A percentile compares a stretch with the other conserved stretches of the same genome.
Conservation (phyloP, 768 basidiomycete genomes). For the Cyclocybe cylindracea region DNA sequence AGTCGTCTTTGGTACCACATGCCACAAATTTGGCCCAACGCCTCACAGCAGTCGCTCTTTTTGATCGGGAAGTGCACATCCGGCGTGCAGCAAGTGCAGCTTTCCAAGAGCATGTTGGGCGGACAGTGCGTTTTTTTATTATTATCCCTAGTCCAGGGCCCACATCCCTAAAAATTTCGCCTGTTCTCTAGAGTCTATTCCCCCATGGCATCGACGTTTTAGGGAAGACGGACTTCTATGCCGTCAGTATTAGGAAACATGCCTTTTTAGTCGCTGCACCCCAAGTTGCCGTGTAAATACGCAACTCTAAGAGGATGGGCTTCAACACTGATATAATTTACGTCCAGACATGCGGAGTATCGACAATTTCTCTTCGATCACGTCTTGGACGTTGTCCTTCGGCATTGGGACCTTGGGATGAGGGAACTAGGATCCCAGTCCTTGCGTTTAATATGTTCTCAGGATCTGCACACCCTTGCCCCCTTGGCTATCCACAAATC, state of each 20-base stretch:
- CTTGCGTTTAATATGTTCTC: slow-evolving; percentile 63
- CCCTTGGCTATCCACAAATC: slow-evolving; percentile 48
- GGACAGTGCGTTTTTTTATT: slow-evolving; percentile 57
- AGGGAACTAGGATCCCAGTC: slow-evolving; percentile 78
- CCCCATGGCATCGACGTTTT: slow-evolving; percentile 94
- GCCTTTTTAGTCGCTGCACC: slow-evolving; percentile 86
- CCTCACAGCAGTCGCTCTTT: slow-evolving; percentile 80
- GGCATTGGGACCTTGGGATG: slow-evolving; percentile 90
- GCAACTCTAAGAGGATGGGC: not conserved
- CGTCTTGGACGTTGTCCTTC: slow-evolving; percentile 67
- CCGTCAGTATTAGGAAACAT: slow-evolving; percentile 82
- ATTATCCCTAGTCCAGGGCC: not conserved
- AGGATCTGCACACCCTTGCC: slow-evolving; percentile 57
- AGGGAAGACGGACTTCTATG: slow-evolving; percentile 92
- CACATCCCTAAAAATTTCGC: slow-evolving; percentile 8
- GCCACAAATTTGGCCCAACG: slow-evolving; percentile 64
- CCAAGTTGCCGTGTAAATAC: slow-evolving; percentile 80
- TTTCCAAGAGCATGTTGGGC: slow-evolving; percentile 95
- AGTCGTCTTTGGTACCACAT: slow-evolving; percentile 57
- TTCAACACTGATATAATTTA: slow-evolving; percentile 4
- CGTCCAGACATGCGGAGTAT: slow-evolving; percentile 75
- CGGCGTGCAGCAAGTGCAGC: slow-evolving; percentile 95
- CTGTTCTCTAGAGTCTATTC: slow-evolving; percentile 67
- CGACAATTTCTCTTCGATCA: slow-evolving; percentile 69
- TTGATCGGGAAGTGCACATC: slow-evolving; percentile 94